These are phyloP conservation scores for Encephalitozoon cuniculi DNA, from an alignment of 371 early-diverging fungal genomes.

Conservation along the genomic window DNA sequence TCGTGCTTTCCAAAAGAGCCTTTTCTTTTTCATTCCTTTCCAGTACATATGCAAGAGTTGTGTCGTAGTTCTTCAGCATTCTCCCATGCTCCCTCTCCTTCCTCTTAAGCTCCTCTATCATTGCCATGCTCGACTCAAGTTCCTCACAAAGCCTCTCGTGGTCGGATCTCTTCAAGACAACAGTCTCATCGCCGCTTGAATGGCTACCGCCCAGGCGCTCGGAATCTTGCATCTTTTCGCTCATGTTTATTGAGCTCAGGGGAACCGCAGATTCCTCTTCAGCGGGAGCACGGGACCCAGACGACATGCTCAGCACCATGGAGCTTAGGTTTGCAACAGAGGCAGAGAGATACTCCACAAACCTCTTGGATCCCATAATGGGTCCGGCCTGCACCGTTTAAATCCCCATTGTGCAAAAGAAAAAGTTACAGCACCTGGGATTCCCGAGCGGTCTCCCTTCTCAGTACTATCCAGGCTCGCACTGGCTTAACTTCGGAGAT, in stretches of 20 bases:
- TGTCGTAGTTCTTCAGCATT: conserved; percentile 28
- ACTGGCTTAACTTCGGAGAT: conserved; percentile 64
- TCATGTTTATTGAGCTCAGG: not conserved
- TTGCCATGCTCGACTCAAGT: not conserved
- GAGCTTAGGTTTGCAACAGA: not conserved
- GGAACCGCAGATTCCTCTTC: not conserved
- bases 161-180: conserved; percentile 1
- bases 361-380: not conserved
- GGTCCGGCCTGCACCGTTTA: not conserved
- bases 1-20: not conserved
- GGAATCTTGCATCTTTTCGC: not conserved
- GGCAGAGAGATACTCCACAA: not conserved
- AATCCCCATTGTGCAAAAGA: not conserved
- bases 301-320: not conserved
- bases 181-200: not conserved
- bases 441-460: conserved; percentile 64
- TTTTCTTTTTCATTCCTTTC: conserved; percentile 15
- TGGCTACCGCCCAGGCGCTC: not conserved
- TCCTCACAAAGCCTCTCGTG: not conserved
- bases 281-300: not conserved
- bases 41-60: conserved; percentile 25
- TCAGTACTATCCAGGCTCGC: conserved; percentile 63
- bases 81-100: conserved; percentile 26
- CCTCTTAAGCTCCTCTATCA: conserved; percentile 7
- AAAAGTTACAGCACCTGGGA: conserved; percentile 62